These are phyloP conservation scores for Vitis vinifera DNA, from an alignment of 164 flowering plant species.

Conservation along the genomic window ASM3070453v1 NC_081813.1:276501-277000, in stretches of 20 bases:
- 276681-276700: conserved; percentile 71
- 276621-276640: conserved; percentile 59
- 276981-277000: conserved; percentile 68
- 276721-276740: conserved; percentile 70
- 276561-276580: conserved; percentile 72
- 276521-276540: conserved; percentile 90
- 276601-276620: conserved; percentile 77
- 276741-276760: conserved; percentile 79
- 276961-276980: conserved; percentile 65
- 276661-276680: conserved; percentile 75
- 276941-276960: conserved; percentile 59
- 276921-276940: conserved; percentile 80
- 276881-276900: conserved; percentile 59
- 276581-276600: conserved; percentile 88
- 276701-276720: conserved; percentile 62
- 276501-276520: conserved; percentile 83
- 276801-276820: conserved; percentile 66
- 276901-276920: conserved; percentile 48
- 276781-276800: conserved; percentile 60
- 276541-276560: conserved; percentile 72
- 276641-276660: conserved; percentile 79
- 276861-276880: conserved; percentile 85
- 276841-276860: conserved; percentile 66
- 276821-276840: conserved; percentile 30
- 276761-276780: conserved; percentile 84